phyloP scores from a whole-genome alignment of 345 rosid genomes.

The Arabis hirsuta region DNA sequence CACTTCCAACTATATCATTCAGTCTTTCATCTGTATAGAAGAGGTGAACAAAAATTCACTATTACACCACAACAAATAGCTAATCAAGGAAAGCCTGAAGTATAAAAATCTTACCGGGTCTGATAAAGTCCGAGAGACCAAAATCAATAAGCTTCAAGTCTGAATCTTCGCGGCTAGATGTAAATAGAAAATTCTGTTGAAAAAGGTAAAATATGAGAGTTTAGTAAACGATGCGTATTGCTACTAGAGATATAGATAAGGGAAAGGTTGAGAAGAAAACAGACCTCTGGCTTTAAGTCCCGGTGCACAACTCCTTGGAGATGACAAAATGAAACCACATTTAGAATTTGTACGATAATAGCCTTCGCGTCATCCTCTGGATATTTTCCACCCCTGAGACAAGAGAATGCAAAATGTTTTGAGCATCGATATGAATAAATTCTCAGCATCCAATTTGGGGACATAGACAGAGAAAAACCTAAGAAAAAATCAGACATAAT shows the following conservation, averaged over 20 bases:
- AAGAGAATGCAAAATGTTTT: constrained; percentile 15
- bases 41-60: neutral
- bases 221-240: neutral
- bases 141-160: constrained; percentile 81
- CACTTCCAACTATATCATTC: constrained; percentile 88
- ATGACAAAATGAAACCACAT: constrained; percentile 85
- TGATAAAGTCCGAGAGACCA: constrained; percentile 85
- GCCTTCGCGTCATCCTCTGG: constrained; percentile 83
- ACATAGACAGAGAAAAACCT: neutral
- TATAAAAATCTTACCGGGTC: constrained; percentile 58
- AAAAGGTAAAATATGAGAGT: constrained; percentile 10
- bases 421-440: neutral
- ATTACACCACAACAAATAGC: neutral
- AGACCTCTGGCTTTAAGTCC: constrained; percentile 85
- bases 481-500: constrained; percentile 2
- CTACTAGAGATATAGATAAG: neutral
- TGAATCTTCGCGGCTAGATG: constrained; percentile 66
- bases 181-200: constrained; percentile 74
- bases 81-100: neutral
- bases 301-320: constrained; percentile 93
- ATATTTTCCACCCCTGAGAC: constrained; percentile 74
- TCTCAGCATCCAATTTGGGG: neutral
- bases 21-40: constrained; percentile 65
- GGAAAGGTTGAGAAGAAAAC: constrained; percentile 7
- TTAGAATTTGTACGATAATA: constrained; percentile 69